Percentiles rank a stretch among this genome's conserved stretches.
These are phyloP conservation scores for Coemansia sp. DNA, from an alignment of 192 early-diverging fungal species.

Conservation along the genomic window DNA sequence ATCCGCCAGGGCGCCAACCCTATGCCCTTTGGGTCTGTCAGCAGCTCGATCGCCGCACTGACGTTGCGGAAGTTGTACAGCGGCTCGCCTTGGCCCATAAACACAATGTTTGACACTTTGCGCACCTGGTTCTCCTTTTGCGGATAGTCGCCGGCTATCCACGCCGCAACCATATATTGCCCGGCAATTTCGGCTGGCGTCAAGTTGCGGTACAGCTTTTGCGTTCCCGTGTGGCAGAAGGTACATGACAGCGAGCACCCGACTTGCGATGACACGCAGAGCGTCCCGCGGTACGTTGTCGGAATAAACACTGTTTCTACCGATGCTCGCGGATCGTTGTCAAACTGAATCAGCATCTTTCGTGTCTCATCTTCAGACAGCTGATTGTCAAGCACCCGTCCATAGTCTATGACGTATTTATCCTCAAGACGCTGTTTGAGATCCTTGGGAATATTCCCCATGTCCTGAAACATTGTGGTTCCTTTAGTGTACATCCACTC, in stretches of 20 bases:
- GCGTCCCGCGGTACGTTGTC: conserved; percentile 62
- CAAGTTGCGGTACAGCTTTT: conserved; percentile 75
- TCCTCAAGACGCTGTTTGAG: conserved; percentile 55
- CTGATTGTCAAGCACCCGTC: conserved; percentile 56
- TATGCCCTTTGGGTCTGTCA: conserved; percentile 62
- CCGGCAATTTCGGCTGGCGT: conserved; percentile 68
- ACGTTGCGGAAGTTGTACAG: conserved; percentile 78
- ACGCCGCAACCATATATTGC: conserved; percentile 67
- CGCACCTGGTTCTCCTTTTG: conserved; percentile 39
- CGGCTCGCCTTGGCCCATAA: conserved; percentile 94
- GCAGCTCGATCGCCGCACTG: conserved; percentile 57
- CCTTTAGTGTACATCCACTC: conserved; percentile 56
- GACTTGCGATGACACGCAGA: conserved; percentile 81
- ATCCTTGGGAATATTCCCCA: conserved; percentile 59
- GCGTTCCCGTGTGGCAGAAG: conserved; percentile 92
- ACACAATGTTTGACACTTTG: conserved; percentile 77
- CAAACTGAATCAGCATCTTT: conserved; percentile 63
- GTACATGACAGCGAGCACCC: conserved; percentile 83
- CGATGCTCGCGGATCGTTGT: conserved; percentile 55
- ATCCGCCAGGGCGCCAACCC: conserved; percentile 72
- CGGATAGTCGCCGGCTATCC: conserved; percentile 64
- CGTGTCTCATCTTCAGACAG: conserved; percentile 61
- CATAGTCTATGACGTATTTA: conserved; percentile 59
- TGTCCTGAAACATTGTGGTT: conserved; percentile 63
- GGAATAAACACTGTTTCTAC: conserved; percentile 82